phyloP scores from a whole-genome alignment of 163 green algal genomes.

The Scenedesmus sp. region DNA sequence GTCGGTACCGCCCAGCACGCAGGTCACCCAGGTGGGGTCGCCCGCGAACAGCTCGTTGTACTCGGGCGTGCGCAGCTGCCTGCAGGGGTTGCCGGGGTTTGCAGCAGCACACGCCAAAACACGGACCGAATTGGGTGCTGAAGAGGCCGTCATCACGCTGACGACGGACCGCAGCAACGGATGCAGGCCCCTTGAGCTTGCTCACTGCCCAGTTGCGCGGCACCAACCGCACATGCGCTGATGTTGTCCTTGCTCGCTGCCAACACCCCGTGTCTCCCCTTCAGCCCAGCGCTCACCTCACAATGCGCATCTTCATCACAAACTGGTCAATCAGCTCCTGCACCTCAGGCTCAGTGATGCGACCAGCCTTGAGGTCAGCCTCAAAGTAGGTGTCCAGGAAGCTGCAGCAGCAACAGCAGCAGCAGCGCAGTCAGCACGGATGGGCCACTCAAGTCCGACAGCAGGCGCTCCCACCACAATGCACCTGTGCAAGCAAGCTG shows the following conservation, averaged over 20 bases:
- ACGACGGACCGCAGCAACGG: no score
- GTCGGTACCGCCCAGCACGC: constrained; percentile 74
- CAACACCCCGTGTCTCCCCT: neutral
- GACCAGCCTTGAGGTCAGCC: constrained; percentile 66
- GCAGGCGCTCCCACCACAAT: no score
- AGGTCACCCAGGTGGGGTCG: constrained; percentile 86
- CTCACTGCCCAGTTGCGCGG: no score
- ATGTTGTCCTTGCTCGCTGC: no score
- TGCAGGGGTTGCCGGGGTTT: no score
- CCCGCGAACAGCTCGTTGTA: constrained; percentile 88
- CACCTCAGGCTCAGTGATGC: constrained; percentile 74
- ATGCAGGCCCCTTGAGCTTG: no score
- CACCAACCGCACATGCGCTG: no score
- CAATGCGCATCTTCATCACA: constrained; percentile 86
- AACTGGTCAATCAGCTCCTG: constrained; percentile 90
- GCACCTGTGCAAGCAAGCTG: no score
- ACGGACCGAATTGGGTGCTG: no score
- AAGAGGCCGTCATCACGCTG: no score
- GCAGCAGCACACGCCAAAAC: neutral
- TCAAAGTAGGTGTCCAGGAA: constrained; percentile 88
- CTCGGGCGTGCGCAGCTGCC: constrained; percentile 83
- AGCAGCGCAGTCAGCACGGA: constrained; percentile 56
- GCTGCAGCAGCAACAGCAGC: neutral
- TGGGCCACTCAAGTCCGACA: no score
- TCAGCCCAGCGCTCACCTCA: constrained; percentile 49